Percentiles rank a stretch among this genome's conserved stretches.
Conservation (phyloP, 441 rosid genomes). For the Arabidopsis hybrid region DNA sequence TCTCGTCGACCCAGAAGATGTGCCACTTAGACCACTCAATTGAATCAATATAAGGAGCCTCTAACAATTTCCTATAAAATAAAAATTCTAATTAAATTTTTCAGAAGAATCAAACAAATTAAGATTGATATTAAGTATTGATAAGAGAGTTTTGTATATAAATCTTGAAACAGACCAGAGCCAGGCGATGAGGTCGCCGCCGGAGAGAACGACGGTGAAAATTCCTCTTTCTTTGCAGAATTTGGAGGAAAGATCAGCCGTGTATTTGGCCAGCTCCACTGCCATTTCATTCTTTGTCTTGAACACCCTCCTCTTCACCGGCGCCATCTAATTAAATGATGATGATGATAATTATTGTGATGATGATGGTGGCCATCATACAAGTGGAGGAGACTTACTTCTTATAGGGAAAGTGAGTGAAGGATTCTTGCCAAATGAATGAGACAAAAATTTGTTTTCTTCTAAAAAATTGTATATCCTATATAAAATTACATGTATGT, state of each 20-base stretch:
- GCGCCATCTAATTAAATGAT: conserved; percentile 30
- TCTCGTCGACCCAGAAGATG: conserved; percentile 41
- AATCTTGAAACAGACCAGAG: conserved; percentile 56
- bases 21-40: conserved; percentile 42
- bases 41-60: conserved; percentile 22
- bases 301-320: conserved; percentile 30
- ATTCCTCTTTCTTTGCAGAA: conserved; percentile 62
- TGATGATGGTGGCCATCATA: not conserved
- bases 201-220: conserved; percentile 83
- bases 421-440: not conserved
- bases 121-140: not conserved
- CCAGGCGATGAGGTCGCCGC: conserved; percentile 78
- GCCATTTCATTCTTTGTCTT: conserved; percentile 45
- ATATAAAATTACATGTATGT: not conserved
- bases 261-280: conserved; percentile 67
- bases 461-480: not conserved
- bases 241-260: conserved; percentile 69
- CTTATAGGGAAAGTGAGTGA: conserved; percentile 23
- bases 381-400: conserved; percentile 12
- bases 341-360: not conserved
- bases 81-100: not conserved
- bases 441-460: not conserved
- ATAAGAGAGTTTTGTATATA: not conserved
- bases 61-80: conserved; percentile 56
- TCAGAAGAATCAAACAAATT: conserved; percentile 58